Evolutionary conservation across 306 rosid genomes (phyloP).

Genomic region (Glycyrrhiza uralensis): DNA sequence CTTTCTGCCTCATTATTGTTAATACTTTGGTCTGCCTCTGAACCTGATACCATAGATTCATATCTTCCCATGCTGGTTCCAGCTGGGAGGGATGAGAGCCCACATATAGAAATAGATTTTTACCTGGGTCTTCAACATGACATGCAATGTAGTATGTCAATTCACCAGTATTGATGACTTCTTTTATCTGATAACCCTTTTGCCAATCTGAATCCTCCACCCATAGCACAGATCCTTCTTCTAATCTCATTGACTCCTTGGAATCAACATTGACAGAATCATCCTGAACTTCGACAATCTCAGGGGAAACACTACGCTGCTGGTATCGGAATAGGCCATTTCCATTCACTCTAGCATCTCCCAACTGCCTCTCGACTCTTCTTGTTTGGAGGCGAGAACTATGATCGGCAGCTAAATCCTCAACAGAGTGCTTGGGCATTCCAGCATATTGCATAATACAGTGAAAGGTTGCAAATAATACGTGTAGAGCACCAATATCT

Average conservation of each 20-base stretch:
- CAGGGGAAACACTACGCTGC: slow-evolving; percentile 75
- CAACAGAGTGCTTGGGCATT: slow-evolving; percentile 79
- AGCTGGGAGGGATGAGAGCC: slow-evolving; percentile 90
- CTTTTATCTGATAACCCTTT: slow-evolving; percentile 80
- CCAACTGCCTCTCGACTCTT: slow-evolving; percentile 80
- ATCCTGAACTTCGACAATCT: slow-evolving; percentile 91
- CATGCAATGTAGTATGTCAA: slow-evolving; percentile 70
- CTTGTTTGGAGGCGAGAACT: slow-evolving; percentile 93
- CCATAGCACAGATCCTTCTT: slow-evolving; percentile 78
- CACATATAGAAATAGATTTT: slow-evolving; percentile 64
- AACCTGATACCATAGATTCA: slow-evolving; percentile 97
- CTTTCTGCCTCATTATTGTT: slow-evolving; percentile 87
- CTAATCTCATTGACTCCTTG: slow-evolving; percentile 72
- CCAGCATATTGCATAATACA: slow-evolving; percentile 81
- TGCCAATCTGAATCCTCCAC: slow-evolving; percentile 85
- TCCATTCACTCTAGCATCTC: slow-evolving; percentile 64
- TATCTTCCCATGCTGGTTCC: slow-evolving; percentile 99
- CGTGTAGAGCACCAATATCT: slow-evolving; percentile 80
- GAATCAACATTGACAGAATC: slow-evolving; percentile 58
- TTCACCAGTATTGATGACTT: slow-evolving; percentile 51
- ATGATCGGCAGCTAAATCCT: slow-evolving; percentile 97
- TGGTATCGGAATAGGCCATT: slow-evolving; percentile 68
- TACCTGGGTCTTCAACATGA: slow-evolving; percentile 77
- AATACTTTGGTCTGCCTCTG: slow-evolving; percentile 94
- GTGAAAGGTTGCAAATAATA: slow-evolving; percentile 91